These are phyloP conservation scores for Beauveria sp. DNA, from an alignment of 2,329 filamentous ascomycete genomes.

Conservation along the genomic window DNA sequence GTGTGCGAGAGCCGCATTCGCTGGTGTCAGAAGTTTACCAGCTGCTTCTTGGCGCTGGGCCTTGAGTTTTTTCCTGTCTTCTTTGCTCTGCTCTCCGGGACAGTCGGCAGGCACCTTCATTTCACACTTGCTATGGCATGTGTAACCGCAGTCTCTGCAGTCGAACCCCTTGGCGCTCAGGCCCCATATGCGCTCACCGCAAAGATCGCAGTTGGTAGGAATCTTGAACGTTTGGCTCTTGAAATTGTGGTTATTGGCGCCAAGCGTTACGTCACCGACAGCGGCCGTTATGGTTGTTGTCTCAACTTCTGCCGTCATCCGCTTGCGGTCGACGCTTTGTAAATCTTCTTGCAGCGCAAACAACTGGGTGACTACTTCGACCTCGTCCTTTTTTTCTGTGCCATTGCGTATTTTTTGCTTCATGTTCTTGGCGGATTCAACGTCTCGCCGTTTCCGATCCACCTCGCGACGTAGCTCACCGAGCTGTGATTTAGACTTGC, in stretches of 20 bases:
- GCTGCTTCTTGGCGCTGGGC: conserved; percentile 73
- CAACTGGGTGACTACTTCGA: conserved; percentile 73
- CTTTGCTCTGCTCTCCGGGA: conserved; percentile 86
- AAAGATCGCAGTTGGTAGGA: conserved; percentile 95
- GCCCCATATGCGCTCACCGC: conserved; percentile 94
- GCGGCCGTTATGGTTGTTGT: conserved; percentile 84
- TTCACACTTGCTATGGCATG: conserved; percentile 96
- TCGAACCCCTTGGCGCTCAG: conserved; percentile 94
- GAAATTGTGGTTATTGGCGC: conserved; percentile 94
- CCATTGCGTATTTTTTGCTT: conserved; percentile 75
- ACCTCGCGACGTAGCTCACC: conserved; percentile 74
- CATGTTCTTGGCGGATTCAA: conserved; percentile 66
- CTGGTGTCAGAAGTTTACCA: conserved; percentile 48
- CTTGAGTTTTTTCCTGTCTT: conserved; percentile 92
- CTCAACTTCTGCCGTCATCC: conserved; percentile 85
- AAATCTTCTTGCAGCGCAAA: conserved; percentile 79
- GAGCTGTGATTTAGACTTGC: conserved; percentile 80
- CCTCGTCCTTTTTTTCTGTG: conserved; percentile 81
- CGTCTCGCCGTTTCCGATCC: conserved; percentile 78
- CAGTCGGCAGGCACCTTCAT: conserved; percentile 98
- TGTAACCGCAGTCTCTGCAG: conserved; percentile 93
- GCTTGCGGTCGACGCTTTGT: conserved; percentile 75
- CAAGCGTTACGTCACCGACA: conserved; percentile 86
- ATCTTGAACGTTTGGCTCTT: conserved; percentile 99
- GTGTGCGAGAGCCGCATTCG: conserved; percentile 30